phyloP scores from a whole-genome alignment of 1,284 basidiomycete genomes.

The Irpex rosettiformis region DNA sequence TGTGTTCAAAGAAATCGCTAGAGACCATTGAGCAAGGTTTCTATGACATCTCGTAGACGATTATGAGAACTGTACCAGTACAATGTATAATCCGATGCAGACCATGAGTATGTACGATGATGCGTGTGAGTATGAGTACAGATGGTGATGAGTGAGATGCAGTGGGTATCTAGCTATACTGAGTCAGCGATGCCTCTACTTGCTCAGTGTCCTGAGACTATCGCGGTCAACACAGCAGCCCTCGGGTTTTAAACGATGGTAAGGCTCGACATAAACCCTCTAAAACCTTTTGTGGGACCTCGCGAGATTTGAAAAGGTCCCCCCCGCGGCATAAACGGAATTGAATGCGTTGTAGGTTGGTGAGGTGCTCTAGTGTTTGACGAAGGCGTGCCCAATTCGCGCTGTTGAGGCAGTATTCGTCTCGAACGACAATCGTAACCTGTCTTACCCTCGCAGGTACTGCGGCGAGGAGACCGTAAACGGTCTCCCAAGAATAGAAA shows the following conservation, averaged over 20 bases:
- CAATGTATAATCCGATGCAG: neutral
- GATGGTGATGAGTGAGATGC: neutral
- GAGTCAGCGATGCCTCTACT: neutral
- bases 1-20: conserved; percentile 18
- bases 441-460: conserved; percentile 4
- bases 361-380: conserved; percentile 3
- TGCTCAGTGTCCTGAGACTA: neutral
- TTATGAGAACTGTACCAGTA: neutral
- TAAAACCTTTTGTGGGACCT: conserved; percentile 2
- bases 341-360: neutral
- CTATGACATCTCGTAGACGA: neutral
- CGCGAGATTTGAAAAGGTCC: conserved; percentile 11
- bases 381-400: conserved; percentile 9
- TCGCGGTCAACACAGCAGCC: neutral
- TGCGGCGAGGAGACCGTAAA: conserved; percentile 9
- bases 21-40: neutral
- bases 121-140: neutral
- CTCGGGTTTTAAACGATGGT: neutral
- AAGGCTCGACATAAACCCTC: neutral
- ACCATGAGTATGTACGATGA: neutral
- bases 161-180: neutral
- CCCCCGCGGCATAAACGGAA: conserved; percentile 11
- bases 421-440: conserved; percentile 11
- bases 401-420: conserved; percentile 8
- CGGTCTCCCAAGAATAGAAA: conserved; percentile 13